Evolutionary conservation across 352 stramenopile genomes (phyloP).

Genomic region (Phytophthora lateralis): DNA sequence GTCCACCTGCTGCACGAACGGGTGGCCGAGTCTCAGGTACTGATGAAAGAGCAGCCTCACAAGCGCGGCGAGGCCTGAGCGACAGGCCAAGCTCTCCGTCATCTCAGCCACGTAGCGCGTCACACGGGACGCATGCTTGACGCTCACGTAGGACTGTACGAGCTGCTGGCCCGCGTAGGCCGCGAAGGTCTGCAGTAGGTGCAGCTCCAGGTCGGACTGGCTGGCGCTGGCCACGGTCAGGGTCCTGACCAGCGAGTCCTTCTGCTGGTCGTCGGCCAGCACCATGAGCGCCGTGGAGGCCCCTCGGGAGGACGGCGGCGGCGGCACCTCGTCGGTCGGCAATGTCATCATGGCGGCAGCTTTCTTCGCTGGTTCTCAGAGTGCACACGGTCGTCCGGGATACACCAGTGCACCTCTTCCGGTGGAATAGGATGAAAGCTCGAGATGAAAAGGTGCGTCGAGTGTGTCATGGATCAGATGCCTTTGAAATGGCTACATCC

Average conservation of each 20-base stretch:
- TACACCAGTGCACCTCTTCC: slow-evolving; percentile 13
- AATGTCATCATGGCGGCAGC: slow-evolving; percentile 33
- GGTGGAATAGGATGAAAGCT: too few species aligned
- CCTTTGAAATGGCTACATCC: too few species aligned
- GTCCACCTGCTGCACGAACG: slow-evolving; percentile 58
- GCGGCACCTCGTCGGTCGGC: slow-evolving; percentile 33
- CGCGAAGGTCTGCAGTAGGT: slow-evolving; percentile 60
- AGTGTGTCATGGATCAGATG: too few species aligned
- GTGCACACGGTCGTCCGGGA: too few species aligned
- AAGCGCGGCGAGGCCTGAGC: slow-evolving; percentile 42
- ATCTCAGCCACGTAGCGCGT: slow-evolving; percentile 50
- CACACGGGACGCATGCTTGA: slow-evolving; percentile 59
- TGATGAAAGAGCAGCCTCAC: slow-evolving; percentile 58
- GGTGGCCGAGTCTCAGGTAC: slow-evolving; percentile 60
- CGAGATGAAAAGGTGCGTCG: too few species aligned
- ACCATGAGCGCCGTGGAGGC: slow-evolving; percentile 28
- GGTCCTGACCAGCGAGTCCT: not conserved
- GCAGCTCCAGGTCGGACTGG: slow-evolving; percentile 65
- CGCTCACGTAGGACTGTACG: slow-evolving; percentile 43
- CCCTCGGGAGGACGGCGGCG: slow-evolving; percentile 17
- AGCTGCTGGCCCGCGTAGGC: slow-evolving; percentile 45
- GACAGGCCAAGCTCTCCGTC: slow-evolving; percentile 55
- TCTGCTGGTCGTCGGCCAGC: not conserved
- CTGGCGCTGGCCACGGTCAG: slow-evolving; percentile 15
- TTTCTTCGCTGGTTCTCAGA: not conserved